phyloP scores from a whole-genome alignment of 768 basidiomycete genomes.

The Termitomyces sp. region DNA sequence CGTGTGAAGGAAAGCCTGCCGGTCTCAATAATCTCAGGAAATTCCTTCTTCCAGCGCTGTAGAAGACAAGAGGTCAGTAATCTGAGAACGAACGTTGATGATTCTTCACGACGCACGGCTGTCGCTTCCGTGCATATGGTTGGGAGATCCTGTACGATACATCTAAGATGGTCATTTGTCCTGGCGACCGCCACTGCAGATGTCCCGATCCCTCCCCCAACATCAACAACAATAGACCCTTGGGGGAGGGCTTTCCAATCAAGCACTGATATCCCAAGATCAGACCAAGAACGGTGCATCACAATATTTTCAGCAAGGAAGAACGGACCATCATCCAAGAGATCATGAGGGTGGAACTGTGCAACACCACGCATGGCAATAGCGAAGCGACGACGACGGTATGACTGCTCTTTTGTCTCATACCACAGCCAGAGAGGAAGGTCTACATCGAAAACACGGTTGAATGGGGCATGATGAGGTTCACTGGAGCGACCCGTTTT shows the following conservation, averaged over 20 bases:
- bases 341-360: neutral
- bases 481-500: conserved; percentile 16
- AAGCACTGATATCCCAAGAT: conserved; percentile 15
- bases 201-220: conserved; percentile 25
- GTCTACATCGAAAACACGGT: neutral
- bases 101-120: neutral
- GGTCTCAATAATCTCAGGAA: neutral
- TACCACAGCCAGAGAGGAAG: conserved; percentile 1
- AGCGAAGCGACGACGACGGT: conserved; percentile 2
- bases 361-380: neutral
- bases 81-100: too few relatives aligned
- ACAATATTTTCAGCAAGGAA: neutral
- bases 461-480: conserved; percentile 12
- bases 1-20: conserved; percentile 3
- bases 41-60: conserved; percentile 3
- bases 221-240: conserved; percentile 25
- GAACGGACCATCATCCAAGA: neutral
- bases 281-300: neutral
- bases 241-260: conserved; percentile 20
- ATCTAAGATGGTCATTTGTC: conserved; percentile 15
- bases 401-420: neutral
- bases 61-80: neutral
- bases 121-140: conserved; percentile 13
- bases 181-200: conserved; percentile 18
- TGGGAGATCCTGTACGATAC: conserved; percentile 23